phyloP scores from a whole-genome alignment of 768 basidiomycete genomes.

The Epithele typhae region DNA sequence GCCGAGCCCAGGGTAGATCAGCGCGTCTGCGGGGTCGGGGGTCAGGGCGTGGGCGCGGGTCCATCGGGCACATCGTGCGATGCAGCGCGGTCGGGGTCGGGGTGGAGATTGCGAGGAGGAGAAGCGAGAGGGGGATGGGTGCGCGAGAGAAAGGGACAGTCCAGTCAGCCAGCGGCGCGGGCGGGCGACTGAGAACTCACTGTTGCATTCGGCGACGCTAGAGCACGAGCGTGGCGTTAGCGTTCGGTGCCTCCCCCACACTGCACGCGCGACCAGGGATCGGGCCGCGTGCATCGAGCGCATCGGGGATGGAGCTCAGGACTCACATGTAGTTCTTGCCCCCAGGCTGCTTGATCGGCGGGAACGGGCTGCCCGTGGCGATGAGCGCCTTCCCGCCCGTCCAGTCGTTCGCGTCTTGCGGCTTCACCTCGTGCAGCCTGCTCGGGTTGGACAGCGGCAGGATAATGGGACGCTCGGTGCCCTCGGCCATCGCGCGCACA shows the following conservation, averaged over 20 bases:
- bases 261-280: background rate
- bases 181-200: constrained; percentile 26
- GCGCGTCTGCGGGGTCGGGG: constrained; percentile 43
- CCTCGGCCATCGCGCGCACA: constrained; percentile 60
- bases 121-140: no score
- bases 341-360: constrained; percentile 58
- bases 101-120: no score
- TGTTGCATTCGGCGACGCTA: constrained; percentile 75
- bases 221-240: constrained; percentile 27
- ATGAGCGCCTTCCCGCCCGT: constrained; percentile 74
- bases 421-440: constrained; percentile 67
- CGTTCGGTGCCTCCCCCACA: background rate
- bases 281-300: background rate
- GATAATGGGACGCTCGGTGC: constrained; percentile 73
- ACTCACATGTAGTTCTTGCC: constrained; percentile 64
- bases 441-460: constrained; percentile 84
- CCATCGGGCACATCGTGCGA: no score
- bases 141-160: no score
- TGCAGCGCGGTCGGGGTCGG: no score
- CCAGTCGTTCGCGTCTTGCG: constrained; percentile 74
- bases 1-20: constrained; percentile 84
- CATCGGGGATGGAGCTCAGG: no score
- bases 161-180: no score
- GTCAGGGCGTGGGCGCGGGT: background rate
- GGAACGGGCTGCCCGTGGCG: constrained; percentile 84